Evolutionary conservation across 2,329 filamentous ascomycete species (phyloP).

Genomic region (Dissoconium aciculare): DNA sequence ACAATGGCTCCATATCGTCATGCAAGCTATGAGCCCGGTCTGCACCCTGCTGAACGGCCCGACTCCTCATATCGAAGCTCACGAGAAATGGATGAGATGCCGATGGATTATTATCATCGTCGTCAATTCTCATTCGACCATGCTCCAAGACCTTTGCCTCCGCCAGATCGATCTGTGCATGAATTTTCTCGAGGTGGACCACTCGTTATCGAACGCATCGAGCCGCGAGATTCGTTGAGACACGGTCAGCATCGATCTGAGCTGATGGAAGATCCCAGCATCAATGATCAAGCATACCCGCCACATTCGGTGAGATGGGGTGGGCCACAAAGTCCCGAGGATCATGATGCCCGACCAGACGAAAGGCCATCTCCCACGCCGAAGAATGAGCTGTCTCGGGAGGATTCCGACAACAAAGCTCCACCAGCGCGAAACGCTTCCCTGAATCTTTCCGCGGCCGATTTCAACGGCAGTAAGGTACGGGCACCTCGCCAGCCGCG

Average conservation of each 20-base stretch:
- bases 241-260: background rate
- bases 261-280: background rate
- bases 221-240: constrained; percentile 2
- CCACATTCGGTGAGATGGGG: background rate
- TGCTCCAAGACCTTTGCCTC: constrained; percentile 1
- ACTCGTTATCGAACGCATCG: constrained; percentile 10
- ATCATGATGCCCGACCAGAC: background rate
- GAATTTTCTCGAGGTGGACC: constrained; percentile 9
- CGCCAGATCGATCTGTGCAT: constrained; percentile 6
- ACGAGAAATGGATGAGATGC: background rate
- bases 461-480: constrained; percentile 8
- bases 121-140: constrained; percentile 6
- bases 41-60: constrained; percentile 4
- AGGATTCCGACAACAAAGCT: constrained; percentile 3
- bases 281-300: background rate
- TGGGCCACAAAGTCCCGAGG: constrained; percentile 1
- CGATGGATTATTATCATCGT: constrained; percentile 5
- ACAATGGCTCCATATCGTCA: too few species aligned
- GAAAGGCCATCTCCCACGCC: background rate
- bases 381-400: constrained; percentile 1
- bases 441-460: constrained; percentile 8
- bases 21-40: background rate
- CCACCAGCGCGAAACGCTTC: constrained; percentile 12
- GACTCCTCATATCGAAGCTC: background rate
- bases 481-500: constrained; percentile 3